Conservation (phyloP, 2,329 filamentous ascomycete species). For the Neofusicoccum cordaticola region DNA sequence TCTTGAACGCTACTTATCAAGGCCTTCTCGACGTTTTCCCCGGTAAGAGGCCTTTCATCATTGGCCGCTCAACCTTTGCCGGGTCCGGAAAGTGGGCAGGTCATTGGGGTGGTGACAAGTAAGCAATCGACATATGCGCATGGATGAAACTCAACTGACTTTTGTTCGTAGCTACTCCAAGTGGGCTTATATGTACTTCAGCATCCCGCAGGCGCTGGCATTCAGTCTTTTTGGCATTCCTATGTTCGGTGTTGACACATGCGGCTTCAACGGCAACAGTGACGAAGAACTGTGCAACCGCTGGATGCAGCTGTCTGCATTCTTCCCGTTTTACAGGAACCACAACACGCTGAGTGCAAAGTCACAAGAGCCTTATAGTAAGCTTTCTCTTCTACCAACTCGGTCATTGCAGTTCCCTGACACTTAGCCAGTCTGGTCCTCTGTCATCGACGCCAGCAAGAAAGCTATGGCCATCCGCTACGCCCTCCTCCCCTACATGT, state of each 20-base stretch:
- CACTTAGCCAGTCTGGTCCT: constrained; percentile 51
- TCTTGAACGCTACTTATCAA: constrained; percentile 73
- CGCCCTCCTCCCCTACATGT: constrained; percentile 69
- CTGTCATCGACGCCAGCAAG: constrained; percentile 63
- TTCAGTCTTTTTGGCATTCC: constrained; percentile 74
- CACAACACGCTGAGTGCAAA: constrained; percentile 64
- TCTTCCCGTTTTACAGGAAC: constrained; percentile 77
- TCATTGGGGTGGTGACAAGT: constrained; percentile 76
- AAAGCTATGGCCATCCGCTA: constrained; percentile 70
- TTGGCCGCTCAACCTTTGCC: constrained; percentile 77
- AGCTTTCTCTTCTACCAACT: not conserved
- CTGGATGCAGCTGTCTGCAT: constrained; percentile 71
- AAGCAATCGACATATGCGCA: not conserved
- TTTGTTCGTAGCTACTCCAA: constrained; percentile 45
- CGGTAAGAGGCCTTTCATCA: constrained; percentile 75
- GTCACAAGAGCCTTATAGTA: constrained; percentile 65
- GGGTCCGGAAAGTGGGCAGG: constrained; percentile 73
- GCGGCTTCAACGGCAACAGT: constrained; percentile 67
- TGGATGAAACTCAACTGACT: not conserved
- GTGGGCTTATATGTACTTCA: constrained; percentile 72
- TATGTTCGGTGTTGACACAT: constrained; percentile 64
- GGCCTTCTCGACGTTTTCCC: constrained; percentile 64
- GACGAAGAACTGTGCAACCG: constrained; percentile 69
- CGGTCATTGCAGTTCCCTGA: too few species aligned
- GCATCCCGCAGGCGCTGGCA: constrained; percentile 73